A percentile compares a stretch with the other conserved stretches of the same genome.
phyloP scores from a whole-genome alignment of 2,329 filamentous ascomycete genomes.

The Aspergillus sp. region DNA sequence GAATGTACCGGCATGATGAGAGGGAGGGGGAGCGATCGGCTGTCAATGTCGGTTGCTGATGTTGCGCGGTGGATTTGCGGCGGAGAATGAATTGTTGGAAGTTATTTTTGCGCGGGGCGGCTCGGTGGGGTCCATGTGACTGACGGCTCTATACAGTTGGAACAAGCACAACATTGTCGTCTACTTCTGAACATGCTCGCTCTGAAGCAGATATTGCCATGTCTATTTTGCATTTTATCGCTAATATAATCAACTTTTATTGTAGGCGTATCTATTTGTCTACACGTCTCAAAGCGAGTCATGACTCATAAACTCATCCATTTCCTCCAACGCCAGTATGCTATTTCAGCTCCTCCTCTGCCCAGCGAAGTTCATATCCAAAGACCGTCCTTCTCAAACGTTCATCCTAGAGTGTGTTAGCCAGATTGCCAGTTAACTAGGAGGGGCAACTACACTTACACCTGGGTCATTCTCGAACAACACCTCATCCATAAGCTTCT shows the following conservation, averaged over 20 bases:
- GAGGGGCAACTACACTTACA: conserved; percentile 42
- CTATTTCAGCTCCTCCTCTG: conserved; percentile 32
- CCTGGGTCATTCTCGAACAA: conserved; percentile 89
- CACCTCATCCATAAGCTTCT: conserved; percentile 79
- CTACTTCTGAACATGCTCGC: too few species aligned
- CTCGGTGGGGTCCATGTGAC: conserved; percentile 4
- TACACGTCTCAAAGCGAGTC: too few species aligned
- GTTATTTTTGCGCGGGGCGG: conserved; percentile 16
- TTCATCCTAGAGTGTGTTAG: conserved; percentile 60
- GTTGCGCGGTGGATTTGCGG: conserved; percentile 4
- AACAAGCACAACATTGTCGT: too few species aligned
- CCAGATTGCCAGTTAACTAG: not conserved
- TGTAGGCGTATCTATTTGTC: too few species aligned
- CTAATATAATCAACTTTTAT: too few species aligned
- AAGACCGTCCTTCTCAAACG: conserved; percentile 78
- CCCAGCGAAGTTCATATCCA: conserved; percentile 73
- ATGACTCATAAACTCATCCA: too few species aligned
- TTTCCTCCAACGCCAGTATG: not conserved
- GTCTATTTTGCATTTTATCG: too few species aligned
- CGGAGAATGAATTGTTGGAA: not conserved
- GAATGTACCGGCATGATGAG: conserved; percentile 32
- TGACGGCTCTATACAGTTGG: not conserved
- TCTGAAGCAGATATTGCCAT: too few species aligned
- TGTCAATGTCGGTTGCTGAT: conserved; percentile 20
- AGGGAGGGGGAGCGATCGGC: not conserved